These are phyloP conservation scores for Wickerhamiella occidentalis DNA, from an alignment of 805 yeast species.

Conservation along the genomic window DNA sequence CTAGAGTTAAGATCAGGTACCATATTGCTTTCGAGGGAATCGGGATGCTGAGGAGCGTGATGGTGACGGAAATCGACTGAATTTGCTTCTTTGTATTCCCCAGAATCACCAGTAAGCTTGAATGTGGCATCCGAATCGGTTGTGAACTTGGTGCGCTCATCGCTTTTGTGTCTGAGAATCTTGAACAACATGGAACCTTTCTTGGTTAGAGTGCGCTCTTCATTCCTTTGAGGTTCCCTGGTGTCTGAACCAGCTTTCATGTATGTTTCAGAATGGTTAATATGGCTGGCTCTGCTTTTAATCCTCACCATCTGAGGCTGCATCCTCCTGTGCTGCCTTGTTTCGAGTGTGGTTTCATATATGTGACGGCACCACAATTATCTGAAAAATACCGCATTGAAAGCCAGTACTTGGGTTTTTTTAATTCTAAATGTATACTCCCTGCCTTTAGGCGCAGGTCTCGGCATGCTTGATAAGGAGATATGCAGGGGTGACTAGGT, in stretches of 20 bases:
- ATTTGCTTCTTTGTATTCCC: not conserved
- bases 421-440: not conserved
- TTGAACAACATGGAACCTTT: constrained; percentile 4
- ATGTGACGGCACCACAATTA: not conserved
- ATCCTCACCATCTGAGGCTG: not conserved
- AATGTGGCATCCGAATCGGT: not conserved
- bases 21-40: not conserved
- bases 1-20: not conserved
- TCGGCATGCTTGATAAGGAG: constrained; percentile 1
- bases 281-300: constrained; percentile 2
- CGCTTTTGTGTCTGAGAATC: not conserved
- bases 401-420: no score
- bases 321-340: not conserved
- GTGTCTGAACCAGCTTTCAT: constrained; percentile 1
- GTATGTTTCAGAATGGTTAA: constrained; percentile 7
- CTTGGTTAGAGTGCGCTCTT: not conserved
- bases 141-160: constrained; percentile 1
- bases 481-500: not conserved
- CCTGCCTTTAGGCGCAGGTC: not conserved
- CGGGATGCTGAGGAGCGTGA: not conserved
- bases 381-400: no score
- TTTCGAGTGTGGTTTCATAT: not conserved
- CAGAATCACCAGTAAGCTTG: not conserved
- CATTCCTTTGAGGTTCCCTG: not conserved
- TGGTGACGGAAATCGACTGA: not conserved